Base-by-base conservation (phyloP, 1,139 yeast species). In the Taiozyma onychis region DNA sequence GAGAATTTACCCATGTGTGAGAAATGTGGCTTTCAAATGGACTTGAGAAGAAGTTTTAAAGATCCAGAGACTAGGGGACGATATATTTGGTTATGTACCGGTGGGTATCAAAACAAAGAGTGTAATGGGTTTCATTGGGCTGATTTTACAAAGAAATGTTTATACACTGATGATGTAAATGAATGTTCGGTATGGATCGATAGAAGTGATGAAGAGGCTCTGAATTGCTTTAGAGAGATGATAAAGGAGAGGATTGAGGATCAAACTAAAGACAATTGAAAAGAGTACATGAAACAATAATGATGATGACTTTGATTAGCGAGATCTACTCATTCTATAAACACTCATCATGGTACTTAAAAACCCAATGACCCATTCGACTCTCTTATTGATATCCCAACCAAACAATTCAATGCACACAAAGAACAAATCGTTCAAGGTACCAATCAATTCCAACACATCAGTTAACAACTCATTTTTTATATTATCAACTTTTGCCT, bases 51-150 rank as follows among this genome's bases (percentile, higher is more conserved):
- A 51, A 66, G 78, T 44, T 76, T 61, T 57, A 78, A 76, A 56
- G 66, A 66, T 4, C 70, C 72, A 1, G 59, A 62, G 18, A 67
- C 67, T 7, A 66, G 80, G 52, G 84, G 85, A 0, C 69, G 69
- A 50, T 80, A 80, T 58, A 72, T 76, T 43, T 80, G 84, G 84
- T 63, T 70, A 52, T 80, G 85, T 56, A 71, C 75, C 47, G 69
- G 63, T 42, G 68, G 60, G 1, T 60, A 60, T 44, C 13, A 30
- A 39, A 51, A 69, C 44, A 71, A 67, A 41, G 75, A 72, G 24
- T 80, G 85, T 54, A 65, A 72, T 2, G 72, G 76, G 1, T 74
- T 76, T 49, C 67, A 72, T 53, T 78, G 75, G 73, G 83, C 82
- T 0, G 68, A 75, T 49, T 77, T 78, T 52, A 62, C 67, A 26